Base-by-base conservation (phyloP, 2,329 filamentous ascomycete genomes). In the Thyridium curvatum region DNA sequence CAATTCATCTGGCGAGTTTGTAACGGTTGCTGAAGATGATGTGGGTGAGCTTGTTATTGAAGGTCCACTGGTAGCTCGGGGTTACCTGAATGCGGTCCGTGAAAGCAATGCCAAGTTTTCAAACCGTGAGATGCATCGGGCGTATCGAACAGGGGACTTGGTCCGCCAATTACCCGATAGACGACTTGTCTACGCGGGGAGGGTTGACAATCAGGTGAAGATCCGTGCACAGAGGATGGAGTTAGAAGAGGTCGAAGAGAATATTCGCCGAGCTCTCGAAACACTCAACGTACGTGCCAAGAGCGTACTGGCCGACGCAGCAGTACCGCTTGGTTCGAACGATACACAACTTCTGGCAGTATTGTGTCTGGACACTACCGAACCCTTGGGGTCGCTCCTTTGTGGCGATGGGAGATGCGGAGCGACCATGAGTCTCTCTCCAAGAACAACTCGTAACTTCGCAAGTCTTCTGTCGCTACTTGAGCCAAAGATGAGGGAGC, bases 141-240 rank as follows among this genome's bases (percentile, higher is more conserved):
- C 21, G 12, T 69, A 66, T 45, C 58, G 57, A 33, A 66, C 65
- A 2, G 66, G 66, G 13, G 66, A 69, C 42, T 51, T 68, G 6
- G 65, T 52, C 4, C 48, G 47, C 26, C 62, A 64, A 18, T 45
- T 58, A 33, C 41, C 46, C 1, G 56, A 67, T 40, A 57, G 51
- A n/a, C 44, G 42, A 21, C 50, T 69, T 13, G 41, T 53, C 2
- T 60, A 41, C 45, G 55, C 46, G 7, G 42, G 44, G 2, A 30
- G 47, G 21, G 69, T 68, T 42, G 72, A 77, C 48, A 62, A 61
- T 0, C 72, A 77, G 50, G 62, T 75, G 30, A 77, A 77, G 52
- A 51, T 77, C 16, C 61, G 65, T 17, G 76, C 76, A 32, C 73
- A 65, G 41, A 49, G 71, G 39, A 57, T 72, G 39, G 77, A 69